phyloP scores from a whole-genome alignment of 331 rosid genomes.

The Pyrus hybrid region DNA sequence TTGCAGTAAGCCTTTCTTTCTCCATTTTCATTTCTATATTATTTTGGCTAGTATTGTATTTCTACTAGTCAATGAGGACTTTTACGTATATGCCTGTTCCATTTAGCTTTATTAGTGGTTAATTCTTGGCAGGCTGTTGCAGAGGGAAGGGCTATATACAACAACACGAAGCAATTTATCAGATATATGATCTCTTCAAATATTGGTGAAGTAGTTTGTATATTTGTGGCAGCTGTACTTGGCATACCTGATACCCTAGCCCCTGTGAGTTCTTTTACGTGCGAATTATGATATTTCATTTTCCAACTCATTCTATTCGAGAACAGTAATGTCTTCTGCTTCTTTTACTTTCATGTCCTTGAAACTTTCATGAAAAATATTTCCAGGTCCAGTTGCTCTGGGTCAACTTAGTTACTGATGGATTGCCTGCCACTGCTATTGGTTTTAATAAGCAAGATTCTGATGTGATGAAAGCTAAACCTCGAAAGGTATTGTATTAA shows the following conservation, averaged over 20 bases:
- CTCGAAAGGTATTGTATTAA: slow-evolving; percentile 63
- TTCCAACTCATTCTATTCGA: neutral
- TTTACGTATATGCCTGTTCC: neutral
- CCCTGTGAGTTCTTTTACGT: slow-evolving; percentile 58
- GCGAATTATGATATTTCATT: neutral
- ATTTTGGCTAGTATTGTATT: neutral
- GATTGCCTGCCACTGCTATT: slow-evolving; percentile 98
- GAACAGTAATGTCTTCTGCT: neutral
- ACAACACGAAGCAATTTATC: slow-evolving; percentile 91
- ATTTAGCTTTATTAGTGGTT: slow-evolving; percentile 12
- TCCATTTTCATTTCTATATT: neutral
- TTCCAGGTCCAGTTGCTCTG: slow-evolving; percentile 93
- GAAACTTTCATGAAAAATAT: neutral
- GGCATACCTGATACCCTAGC: slow-evolving; percentile 98
- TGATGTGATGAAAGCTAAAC: slow-evolving; percentile 96
- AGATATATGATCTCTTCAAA: slow-evolving; percentile 99
- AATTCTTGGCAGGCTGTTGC: slow-evolving; percentile 74
- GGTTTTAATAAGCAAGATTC: slow-evolving; percentile 96
- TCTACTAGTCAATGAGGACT: neutral
- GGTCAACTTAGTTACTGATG: slow-evolving; percentile 98
- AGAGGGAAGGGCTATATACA: slow-evolving; percentile 97
- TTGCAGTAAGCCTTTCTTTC: slow-evolving; percentile 60
- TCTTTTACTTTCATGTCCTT: neutral
- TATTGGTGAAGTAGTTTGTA: slow-evolving; percentile 98
- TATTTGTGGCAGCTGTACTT: slow-evolving; percentile 97